phyloP scores from a whole-genome alignment of 2,329 filamentous ascomycete genomes.

The Aureobasidium zeae region DNA sequence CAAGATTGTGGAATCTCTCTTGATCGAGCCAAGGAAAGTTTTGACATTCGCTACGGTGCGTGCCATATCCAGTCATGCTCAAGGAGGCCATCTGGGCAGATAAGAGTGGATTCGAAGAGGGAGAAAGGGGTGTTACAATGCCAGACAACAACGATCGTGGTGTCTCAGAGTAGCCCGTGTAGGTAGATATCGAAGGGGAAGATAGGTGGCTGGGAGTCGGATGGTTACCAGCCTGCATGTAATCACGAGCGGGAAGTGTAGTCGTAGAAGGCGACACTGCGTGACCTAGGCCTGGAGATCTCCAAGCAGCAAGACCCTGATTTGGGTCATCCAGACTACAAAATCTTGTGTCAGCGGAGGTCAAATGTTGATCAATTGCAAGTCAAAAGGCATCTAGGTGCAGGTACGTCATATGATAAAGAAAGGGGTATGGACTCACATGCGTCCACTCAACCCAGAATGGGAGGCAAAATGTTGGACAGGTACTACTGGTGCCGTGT shows the following conservation, averaged over 20 bases:
- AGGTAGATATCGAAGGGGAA: slow-evolving; percentile 22
- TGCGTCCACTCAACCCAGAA: slow-evolving; percentile 32
- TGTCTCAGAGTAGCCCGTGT: slow-evolving; percentile 26
- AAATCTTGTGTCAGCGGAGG: slow-evolving; percentile 16
- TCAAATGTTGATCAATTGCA: slow-evolving; percentile 19
- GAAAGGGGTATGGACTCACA: slow-evolving; percentile 36
- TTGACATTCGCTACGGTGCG: slow-evolving; percentile 23
- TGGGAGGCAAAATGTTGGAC: slow-evolving; percentile 32
- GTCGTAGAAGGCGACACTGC: slow-evolving; percentile 6
- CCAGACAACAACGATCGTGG: slow-evolving; percentile 23
- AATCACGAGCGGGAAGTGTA: slow-evolving; percentile 9
- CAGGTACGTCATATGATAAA: slow-evolving; percentile 9
- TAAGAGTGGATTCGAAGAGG: slow-evolving; percentile 12
- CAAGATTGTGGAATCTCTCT: slow-evolving; percentile 50
- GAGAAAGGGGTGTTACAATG: slow-evolving; percentile 22
- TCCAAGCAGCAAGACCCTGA: slow-evolving; percentile 22
- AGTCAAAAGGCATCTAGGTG: slow-evolving; percentile 15
- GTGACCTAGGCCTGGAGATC: slow-evolving; percentile 21
- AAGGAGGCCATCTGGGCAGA: slow-evolving; percentile 24
- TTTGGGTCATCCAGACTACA: slow-evolving; percentile 11
- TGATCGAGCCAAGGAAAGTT: slow-evolving; percentile 40
- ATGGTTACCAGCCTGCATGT: slow-evolving; percentile 24
- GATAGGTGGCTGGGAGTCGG: slow-evolving; percentile 25
- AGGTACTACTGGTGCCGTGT: slow-evolving; percentile 27
- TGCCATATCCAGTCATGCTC: slow-evolving; percentile 21